Evolutionary conservation across 257 asterid genomes (phyloP), one percentile per base, ranked within the genome.

Genomic region (Nicotiana tabacum): DNA sequence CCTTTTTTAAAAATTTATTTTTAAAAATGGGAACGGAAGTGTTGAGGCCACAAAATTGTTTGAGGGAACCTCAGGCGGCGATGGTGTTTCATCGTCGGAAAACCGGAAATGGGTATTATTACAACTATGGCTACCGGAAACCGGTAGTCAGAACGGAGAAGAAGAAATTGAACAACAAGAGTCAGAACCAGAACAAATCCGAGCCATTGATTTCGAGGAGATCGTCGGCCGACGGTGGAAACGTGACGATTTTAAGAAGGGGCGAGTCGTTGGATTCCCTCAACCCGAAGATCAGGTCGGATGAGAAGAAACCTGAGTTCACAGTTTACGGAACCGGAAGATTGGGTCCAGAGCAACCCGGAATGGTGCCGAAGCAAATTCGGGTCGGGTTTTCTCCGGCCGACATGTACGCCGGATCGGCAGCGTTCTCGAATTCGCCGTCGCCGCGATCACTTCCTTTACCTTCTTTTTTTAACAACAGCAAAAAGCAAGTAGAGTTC

Each of bases 371-470:
- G 81, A 88, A 84, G 64, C 88, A 85, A 86, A 89, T 89, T 84
- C 90, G 86, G 15, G 77, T 84, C 2, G 82, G 87, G 81, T 85
- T 76, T 86, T 77, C 83, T 0, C 51, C 66, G 17, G 58, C 83
- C 33, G 89, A 89, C 81, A 77, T 89, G 4, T 93, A 93, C 83
- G 97, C 97, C 66, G 97, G 97, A 62, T 91, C 97, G 39, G 95
- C 97, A 48, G 94, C 90, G 35, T 91, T 78, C 69, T 77, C 87
- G 21, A 78, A 83, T 11, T 93, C 97, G 64, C 97, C 97, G 9
- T 89, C 97, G 72, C 97, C 97, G 27, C 89, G 91, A 21, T 83
- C 96, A 3, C 83, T 93, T 29, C 97, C 97, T 24, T 72, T 92
- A 18, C 97, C 97, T 67, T 89, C 93, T 4, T 94, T 94, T 58